Evolutionary conservation across 768 basidiomycete species (phyloP), one percentile per base, ranked within the genome.

Genomic region (Leccinum broughii): DNA sequence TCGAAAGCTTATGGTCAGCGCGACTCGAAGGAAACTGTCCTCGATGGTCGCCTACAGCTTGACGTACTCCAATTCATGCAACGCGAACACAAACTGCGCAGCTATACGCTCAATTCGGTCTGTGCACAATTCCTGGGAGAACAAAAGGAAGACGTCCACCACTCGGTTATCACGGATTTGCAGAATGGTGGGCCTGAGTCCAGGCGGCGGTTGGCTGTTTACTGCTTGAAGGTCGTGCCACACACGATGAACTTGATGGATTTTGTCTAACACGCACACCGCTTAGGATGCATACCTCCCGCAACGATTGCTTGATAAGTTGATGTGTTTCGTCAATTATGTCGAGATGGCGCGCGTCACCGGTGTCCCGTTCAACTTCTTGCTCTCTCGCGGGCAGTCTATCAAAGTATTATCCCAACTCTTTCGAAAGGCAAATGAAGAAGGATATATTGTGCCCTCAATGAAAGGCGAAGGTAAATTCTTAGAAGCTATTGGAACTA

Each of bases 311-410:
- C 83, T 99, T 74, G 97, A 98, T 75, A 99, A 98, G 74, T 81
- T 99, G 34, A 98, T 98, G 97, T 98, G 94, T 63, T 95, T 99
- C 68, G 89, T 99, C 74, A 99, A 99, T 74, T 98, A 97, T 70
- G 89, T 86, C 51, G 97, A 99, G 74, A 98, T 99, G 97, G 84
- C 97, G n/a, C 92, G 97, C 72, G 97, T 99, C 4, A 99, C 97
- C 0, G 97, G 97, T n/a, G 95, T 99, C 11, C 97, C 97, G 0
- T 99, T 99, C 84, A 98, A 98, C 70, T 98, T 86, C 72, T 82
- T 99, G 7, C 81, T 99, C 8, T 82, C 95, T 20, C 86, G 96
- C 44, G 97, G 97, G 2, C 97, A 99, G 73, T 98, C 96, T 46
- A 98, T 99, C 82, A 99, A 98, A 72, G 97, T 99, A 51, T 80